These are phyloP conservation scores for Falciphora oryzae DNA, from an alignment of 2,329 filamentous ascomycete species.

Conservation along the genomic window DNA sequence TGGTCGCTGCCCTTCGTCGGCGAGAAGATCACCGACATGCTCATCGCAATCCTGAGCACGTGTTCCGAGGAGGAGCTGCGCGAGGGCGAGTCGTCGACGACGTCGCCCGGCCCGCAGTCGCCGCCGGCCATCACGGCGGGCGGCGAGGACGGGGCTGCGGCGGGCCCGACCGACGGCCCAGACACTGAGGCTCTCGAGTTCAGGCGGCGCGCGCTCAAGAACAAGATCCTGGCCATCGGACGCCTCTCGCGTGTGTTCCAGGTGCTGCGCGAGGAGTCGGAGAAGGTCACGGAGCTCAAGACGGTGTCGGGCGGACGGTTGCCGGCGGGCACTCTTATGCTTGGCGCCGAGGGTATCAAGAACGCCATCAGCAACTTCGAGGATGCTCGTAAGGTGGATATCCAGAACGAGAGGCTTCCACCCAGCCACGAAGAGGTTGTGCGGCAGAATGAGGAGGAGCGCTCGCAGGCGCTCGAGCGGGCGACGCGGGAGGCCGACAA, in stretches of 20 bases:
- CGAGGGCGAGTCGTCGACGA: constrained; percentile 71
- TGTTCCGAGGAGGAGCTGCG: constrained; percentile 99
- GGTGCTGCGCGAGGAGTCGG: constrained; percentile 93
- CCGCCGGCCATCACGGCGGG: constrained; percentile 52
- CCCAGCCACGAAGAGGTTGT: constrained; percentile 89
- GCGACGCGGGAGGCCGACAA: constrained; percentile 87
- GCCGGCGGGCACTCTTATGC: constrained; percentile 93
- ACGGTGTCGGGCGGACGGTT: constrained; percentile 89
- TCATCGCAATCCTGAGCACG: constrained; percentile 95
- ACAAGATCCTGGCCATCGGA: constrained; percentile 98
- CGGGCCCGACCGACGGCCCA: constrained; percentile 49
- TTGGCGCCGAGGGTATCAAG: constrained; percentile 97
- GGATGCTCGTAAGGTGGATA: constrained; percentile 91
- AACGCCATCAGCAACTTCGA: constrained; percentile 96
- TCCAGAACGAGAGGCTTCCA: constrained; percentile 92
- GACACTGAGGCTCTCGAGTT: constrained; percentile 87
- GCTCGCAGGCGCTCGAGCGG: constrained; percentile 76
- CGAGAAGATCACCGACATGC: constrained; percentile 99
- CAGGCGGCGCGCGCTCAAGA: constrained; percentile 96
- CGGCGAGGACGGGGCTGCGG: constrained; percentile 19
- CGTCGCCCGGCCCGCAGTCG: constrained; percentile 65
- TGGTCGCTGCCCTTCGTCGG: constrained; percentile 98
- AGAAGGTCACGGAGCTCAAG: constrained; percentile 95
- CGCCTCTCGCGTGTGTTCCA: constrained; percentile 97
- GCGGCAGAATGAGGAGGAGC: constrained; percentile 74